Percentiles rank a stretch among this genome's conserved stretches.
phyloP scores from a whole-genome alignment of 2,329 filamentous ascomycete genomes.

The Lachnellula cervina region DNA sequence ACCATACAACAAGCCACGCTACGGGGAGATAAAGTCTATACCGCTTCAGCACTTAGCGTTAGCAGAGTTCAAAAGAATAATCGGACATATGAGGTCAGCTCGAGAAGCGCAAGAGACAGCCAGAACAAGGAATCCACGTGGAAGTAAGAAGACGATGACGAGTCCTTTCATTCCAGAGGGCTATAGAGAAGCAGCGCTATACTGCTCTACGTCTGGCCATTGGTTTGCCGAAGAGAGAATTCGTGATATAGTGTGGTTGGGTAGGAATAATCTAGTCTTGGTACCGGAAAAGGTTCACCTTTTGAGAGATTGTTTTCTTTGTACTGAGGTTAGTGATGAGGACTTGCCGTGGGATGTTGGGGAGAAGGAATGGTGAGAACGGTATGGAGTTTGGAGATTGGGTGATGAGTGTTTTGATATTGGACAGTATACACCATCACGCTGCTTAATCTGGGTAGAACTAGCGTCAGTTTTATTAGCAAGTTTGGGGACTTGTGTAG shows the following conservation, averaged over 20 bases:
- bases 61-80: not conserved
- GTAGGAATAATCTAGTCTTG: not conserved
- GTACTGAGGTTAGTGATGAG: constrained; percentile 3
- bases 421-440: not conserved
- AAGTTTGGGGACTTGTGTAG: no score
- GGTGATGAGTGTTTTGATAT: not conserved
- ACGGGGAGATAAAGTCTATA: not conserved
- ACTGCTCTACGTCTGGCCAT: not conserved
- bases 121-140: no score
- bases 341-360: constrained; percentile 13
- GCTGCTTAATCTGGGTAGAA: not conserved
- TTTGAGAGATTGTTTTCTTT: constrained; percentile 6
- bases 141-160: no score
- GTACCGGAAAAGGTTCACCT: not conserved
- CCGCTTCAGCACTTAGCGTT: not conserved
- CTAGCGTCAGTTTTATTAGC: not conserved
- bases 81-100: no score
- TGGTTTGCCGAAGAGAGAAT: not conserved
- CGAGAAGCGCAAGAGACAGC: no score
- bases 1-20: not conserved
- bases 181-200: no score
- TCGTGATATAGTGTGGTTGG: not conserved
- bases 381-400: constrained; percentile 9
- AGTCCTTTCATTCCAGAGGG: no score
- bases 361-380: constrained; percentile 9